A percentile compares a stretch with the other conserved stretches of the same genome.
These are phyloP conservation scores for Populus euphratica DNA, from an alignment of 345 rosid genomes.

Conservation along the genomic window DNA sequence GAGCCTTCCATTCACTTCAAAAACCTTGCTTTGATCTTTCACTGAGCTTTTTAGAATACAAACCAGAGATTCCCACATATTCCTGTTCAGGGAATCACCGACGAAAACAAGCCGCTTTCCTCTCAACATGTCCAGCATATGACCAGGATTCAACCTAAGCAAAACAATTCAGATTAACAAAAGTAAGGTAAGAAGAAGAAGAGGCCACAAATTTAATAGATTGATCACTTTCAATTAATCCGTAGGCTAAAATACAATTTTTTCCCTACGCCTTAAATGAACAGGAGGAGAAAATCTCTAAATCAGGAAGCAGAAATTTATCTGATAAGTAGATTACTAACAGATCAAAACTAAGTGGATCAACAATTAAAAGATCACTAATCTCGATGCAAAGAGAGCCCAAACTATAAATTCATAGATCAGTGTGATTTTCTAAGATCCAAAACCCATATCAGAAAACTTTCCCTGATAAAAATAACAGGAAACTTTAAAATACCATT, in stretches of 20 bases:
- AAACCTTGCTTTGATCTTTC: conserved; percentile 61
- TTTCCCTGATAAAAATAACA: not conserved
- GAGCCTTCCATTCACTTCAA: conserved; percentile 67
- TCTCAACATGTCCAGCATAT: conserved; percentile 67
- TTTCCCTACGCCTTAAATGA: not conserved
- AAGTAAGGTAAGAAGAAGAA: not conserved
- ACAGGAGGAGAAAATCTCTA: not conserved
- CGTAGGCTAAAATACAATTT: not conserved
- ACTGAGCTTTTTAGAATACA: conserved; percentile 71
- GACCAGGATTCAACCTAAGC: conserved; percentile 56
- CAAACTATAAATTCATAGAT: not conserved
- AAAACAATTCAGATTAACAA: not conserved
- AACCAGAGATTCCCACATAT: conserved; percentile 98
- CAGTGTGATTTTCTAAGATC: not conserved
- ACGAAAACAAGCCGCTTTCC: conserved; percentile 88
- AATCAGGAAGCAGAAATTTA: not conserved
- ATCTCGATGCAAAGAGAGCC: not conserved
- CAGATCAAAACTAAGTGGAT: not conserved
- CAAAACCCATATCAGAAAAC: not conserved
- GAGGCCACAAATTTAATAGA: not conserved
- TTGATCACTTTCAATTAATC: not conserved
- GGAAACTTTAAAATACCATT: not conserved
- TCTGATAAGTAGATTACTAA: not conserved
- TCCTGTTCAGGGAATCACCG: conserved; percentile 88
- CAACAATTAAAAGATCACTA: not conserved